Evolutionary conservation across 2,329 filamentous ascomycete species (phyloP).

Genomic region (Arthrobotrys conoides): DNA sequence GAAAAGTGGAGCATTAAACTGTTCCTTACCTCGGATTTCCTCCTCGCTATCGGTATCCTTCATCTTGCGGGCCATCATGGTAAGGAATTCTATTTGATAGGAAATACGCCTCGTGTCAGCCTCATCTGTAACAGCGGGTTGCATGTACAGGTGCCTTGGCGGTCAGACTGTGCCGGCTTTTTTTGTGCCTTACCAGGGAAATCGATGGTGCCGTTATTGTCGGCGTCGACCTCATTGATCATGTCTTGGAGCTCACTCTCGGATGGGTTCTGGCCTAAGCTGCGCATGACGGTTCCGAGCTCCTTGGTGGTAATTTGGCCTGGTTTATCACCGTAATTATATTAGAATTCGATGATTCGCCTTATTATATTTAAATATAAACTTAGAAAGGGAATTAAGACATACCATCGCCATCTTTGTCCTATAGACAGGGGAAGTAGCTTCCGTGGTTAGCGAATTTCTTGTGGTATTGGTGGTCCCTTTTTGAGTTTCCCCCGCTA

Average conservation of each 20-base stretch:
- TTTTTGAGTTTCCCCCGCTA: slow-evolving; percentile 26
- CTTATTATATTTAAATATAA: not conserved
- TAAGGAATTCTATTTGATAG: slow-evolving; percentile 79
- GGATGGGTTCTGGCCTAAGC: slow-evolving; percentile 88
- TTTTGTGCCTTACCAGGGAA: slow-evolving; percentile 77
- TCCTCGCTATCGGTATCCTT: slow-evolving; percentile 93
- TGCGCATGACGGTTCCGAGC: slow-evolving; percentile 90
- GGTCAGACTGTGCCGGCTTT: not conserved
- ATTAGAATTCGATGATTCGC: not conserved
- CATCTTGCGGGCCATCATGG: slow-evolving; percentile 96
- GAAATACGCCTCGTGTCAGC: slow-evolving; percentile 30
- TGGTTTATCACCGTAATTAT: slow-evolving; percentile 65
- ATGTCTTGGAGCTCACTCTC: slow-evolving; percentile 92
- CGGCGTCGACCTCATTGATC: slow-evolving; percentile 93
- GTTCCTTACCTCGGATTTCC: slow-evolving; percentile 77
- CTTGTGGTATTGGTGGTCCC: slow-evolving; percentile 2
- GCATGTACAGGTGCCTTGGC: slow-evolving; percentile 35
- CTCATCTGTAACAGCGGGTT: slow-evolving; percentile 12
- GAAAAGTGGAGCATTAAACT: not conserved
- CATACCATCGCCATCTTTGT: slow-evolving; percentile 90
- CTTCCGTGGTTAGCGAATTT: slow-evolving; percentile 38
- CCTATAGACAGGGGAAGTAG: slow-evolving; percentile 70
- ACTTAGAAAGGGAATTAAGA: not conserved
- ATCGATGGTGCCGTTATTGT: slow-evolving; percentile 93
- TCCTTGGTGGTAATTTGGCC: slow-evolving; percentile 94